Evolutionary conservation across 129 eudicot species (phyloP).

Genomic region (Smallanthus sonchifolius): DNA sequence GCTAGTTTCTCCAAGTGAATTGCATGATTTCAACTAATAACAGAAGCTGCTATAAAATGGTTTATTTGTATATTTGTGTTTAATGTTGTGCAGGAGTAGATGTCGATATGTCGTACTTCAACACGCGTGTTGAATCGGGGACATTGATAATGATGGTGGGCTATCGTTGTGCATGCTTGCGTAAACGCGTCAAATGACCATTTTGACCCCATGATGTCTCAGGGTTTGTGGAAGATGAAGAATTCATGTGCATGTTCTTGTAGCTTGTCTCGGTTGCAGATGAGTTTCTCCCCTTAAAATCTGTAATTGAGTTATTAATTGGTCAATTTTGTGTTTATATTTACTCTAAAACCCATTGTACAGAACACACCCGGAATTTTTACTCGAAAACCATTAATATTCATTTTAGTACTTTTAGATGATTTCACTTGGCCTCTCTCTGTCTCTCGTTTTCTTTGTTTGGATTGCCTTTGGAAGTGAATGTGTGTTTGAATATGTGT

Average conservation of each 20-base stretch:
- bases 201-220: constrained; percentile 20
- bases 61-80: not conserved
- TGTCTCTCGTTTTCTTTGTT: not conserved
- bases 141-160: constrained; percentile 1
- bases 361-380: constrained; percentile 30
- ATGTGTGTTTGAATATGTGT: constrained; percentile 12
- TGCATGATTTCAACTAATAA: not conserved
- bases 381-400: constrained; percentile 25
- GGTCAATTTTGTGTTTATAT: constrained; percentile 26
- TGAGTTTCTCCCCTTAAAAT: constrained; percentile 88
- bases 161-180: not conserved
- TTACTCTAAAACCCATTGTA: constrained; percentile 37
- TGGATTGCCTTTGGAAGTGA: constrained; percentile 22
- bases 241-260: constrained; percentile 51
- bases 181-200: not conserved
- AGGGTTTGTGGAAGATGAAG: constrained; percentile 30
- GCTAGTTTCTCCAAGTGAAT: not conserved
- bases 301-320: constrained; percentile 51
- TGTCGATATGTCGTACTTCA: not conserved
- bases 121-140: not conserved
- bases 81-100: constrained; percentile 1
- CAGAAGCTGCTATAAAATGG: not conserved
- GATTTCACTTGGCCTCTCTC: not conserved
- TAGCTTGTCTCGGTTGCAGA: constrained; percentile 90
- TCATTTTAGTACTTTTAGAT: constrained; percentile 10